Evolutionary conservation across 2,329 filamentous ascomycete genomes (phyloP), one percentile per base, ranked within the genome.

Genomic region (Scorias spongiosa): DNA sequence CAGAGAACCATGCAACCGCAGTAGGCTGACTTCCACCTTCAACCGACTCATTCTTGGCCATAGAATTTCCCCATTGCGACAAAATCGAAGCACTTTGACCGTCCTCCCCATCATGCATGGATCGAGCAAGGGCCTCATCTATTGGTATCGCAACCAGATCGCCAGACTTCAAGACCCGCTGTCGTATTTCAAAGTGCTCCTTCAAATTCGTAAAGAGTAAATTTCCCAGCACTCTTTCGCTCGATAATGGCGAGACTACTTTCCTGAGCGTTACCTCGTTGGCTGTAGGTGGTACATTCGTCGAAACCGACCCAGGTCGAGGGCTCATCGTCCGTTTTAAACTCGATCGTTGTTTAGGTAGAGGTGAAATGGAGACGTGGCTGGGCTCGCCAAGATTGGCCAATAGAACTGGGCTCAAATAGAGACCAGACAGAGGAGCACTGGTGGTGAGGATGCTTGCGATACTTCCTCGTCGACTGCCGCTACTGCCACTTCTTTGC

Each of bases 101-200:
- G 48, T 94, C 87, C 46, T 93, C 85, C 4, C 76, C 69, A 55
- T 93, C 83, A 51, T 88, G 88, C 2, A 95, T 71, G 2, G 84
- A 82, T 45, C 81, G 76, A 2, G 87, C 89, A 1, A 96, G 72
- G 42, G 80, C 78, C 43, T 88, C 84, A 56, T 98, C 89, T 26
- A 98, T 80, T 2, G 86, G 80, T 10, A 98, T 81, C 14, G 84
- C 88, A 43, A 98, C 80, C 10, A 95, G 66, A 63, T 98, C 91
- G 2, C 88, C 89, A 36, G 77, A 80, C 56, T 87, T 87, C 34
- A 96, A 76, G 10, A 96, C 74, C 3, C 91, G 78, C 45, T 82
- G 76, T 54, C 83, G 85, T 44, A 77, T 76, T 51, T 93, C 83
- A 60, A 98, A 95, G 58, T 95, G 81, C 34, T 78, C 78, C 60